phyloP scores from a whole-genome alignment of 1,284 basidiomycete genomes.

The Moesziomyces sp. region DNA sequence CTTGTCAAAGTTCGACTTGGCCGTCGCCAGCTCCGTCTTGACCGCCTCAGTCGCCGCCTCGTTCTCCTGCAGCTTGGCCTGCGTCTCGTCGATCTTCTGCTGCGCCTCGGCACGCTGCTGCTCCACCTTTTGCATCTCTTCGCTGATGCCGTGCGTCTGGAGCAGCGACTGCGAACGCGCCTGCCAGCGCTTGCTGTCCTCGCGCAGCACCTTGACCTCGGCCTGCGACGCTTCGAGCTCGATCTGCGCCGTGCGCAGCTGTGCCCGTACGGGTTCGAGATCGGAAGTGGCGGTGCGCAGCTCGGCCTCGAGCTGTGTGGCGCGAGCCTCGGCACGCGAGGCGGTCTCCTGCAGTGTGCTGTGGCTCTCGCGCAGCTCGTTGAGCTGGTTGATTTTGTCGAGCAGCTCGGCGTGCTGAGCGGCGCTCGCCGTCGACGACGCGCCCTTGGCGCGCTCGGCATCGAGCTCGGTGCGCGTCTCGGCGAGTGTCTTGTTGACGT shows the following conservation, averaged over 20 bases:
- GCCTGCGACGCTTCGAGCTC: constrained; percentile 79
- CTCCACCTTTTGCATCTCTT: constrained; percentile 68
- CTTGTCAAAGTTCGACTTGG: constrained; percentile 58
- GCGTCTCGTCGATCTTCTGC: constrained; percentile 40
- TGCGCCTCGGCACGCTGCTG: constrained; percentile 56
- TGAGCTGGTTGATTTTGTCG: constrained; percentile 87
- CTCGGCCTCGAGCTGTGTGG: constrained; percentile 71
- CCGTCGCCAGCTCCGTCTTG: constrained; percentile 38
- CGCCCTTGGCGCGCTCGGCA: constrained; percentile 42
- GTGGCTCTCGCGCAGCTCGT: constrained; percentile 87
- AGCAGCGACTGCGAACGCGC: constrained; percentile 82
- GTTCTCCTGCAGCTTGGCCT: constrained; percentile 34
- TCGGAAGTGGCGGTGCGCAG: constrained; percentile 71
- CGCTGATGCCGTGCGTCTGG: constrained; percentile 85
- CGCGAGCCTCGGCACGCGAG: constrained; percentile 75
- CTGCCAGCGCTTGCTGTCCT: constrained; percentile 85
- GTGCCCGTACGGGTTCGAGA: constrained; percentile 80
- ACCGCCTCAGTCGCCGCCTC: constrained; percentile 27
- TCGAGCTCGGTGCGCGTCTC: constrained; percentile 73
- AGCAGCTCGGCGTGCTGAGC: constrained; percentile 82
- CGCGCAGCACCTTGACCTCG: constrained; percentile 79
- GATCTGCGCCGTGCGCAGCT: constrained; percentile 76
- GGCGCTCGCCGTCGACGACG: constrained; percentile 72
- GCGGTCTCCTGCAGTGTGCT: constrained; percentile 82
- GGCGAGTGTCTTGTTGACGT: constrained; percentile 77